phyloP scores from a whole-genome alignment of 2,329 filamentous ascomycete genomes.

The Peltaster fructicola region DNA sequence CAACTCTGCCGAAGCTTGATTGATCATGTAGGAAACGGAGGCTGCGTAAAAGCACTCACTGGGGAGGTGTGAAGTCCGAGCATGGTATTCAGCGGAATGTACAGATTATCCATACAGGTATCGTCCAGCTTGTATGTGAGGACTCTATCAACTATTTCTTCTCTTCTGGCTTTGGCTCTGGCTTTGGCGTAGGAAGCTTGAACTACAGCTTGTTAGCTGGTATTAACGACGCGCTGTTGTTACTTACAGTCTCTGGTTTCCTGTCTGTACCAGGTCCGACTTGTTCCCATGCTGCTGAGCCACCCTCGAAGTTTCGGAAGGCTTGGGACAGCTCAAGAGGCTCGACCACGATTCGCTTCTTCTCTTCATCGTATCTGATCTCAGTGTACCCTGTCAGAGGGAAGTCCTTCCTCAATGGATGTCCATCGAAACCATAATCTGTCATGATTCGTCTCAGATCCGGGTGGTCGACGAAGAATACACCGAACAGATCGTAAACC shows the following conservation, averaged over 20 bases:
- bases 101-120: conserved; percentile 16
- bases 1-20: too few species aligned
- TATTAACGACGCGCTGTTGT: too few species aligned
- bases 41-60: too few species aligned
- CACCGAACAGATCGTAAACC: conserved; percentile 92
- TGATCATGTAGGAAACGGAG: too few species aligned
- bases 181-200: conserved; percentile 89
- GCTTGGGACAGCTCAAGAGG: conserved; percentile 95
- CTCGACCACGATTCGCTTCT: conserved; percentile 98
- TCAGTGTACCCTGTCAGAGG: conserved; percentile 96
- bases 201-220: conserved; percentile 35
- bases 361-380: conserved; percentile 96
- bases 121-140: too few species aligned
- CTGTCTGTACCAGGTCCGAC: conserved; percentile 56
- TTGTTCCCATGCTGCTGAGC: conserved; percentile 42
- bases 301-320: conserved; percentile 92
- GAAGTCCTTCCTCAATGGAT: conserved; percentile 95
- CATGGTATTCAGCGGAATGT: conserved; percentile 18
- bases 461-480: conserved; percentile 90
- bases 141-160: conserved; percentile 62
- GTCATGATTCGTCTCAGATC: conserved; percentile 97
- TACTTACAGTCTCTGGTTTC: conserved; percentile 51
- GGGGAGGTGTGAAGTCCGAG: too few species aligned
- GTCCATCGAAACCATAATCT: conserved; percentile 96
- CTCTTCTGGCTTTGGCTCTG: conserved; percentile 76